phyloP scores from a whole-genome alignment of 306 rosid species.

The Boehmeria nivea region DNA sequence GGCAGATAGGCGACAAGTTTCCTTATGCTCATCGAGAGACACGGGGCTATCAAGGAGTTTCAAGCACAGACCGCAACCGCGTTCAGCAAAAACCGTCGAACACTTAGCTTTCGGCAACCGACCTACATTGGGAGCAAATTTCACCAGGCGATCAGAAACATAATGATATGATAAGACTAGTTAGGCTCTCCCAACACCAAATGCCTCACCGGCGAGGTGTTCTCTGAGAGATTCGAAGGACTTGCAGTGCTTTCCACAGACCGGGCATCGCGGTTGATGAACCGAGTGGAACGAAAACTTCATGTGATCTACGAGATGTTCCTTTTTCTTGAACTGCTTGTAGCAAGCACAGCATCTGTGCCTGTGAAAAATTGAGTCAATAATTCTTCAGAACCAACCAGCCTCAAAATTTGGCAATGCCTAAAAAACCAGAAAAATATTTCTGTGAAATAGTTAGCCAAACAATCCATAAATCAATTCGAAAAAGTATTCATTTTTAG shows the following conservation, averaged over 20 bases:
- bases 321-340: constrained; percentile 67
- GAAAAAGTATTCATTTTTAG: background rate
- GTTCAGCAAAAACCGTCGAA: constrained; percentile 38
- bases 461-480: too few relatives aligned
- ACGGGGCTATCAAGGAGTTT: constrained; percentile 34
- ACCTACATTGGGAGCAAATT: constrained; percentile 29
- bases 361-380: constrained; percentile 34
- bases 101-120: constrained; percentile 54
- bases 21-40: constrained; percentile 50
- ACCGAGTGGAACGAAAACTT: constrained; percentile 52
- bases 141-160: too few relatives aligned
- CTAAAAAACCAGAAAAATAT: background rate
- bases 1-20: constrained; percentile 37
- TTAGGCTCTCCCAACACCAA: too few relatives aligned
- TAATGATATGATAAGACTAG: too few relatives aligned
- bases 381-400: background rate
- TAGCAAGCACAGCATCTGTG: constrained; percentile 76
- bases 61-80: constrained; percentile 67
- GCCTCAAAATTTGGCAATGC: too few relatives aligned
- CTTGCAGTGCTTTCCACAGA: constrained; percentile 69
- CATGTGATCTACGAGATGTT: constrained; percentile 71
- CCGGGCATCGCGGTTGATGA: constrained; percentile 72
- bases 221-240: constrained; percentile 81
- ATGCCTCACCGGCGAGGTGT: constrained; percentile 57
- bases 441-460: too few relatives aligned